Base-by-base conservation (phyloP, 2,329 filamentous ascomycete species). In the Karstenula rhodostoma region DNA sequence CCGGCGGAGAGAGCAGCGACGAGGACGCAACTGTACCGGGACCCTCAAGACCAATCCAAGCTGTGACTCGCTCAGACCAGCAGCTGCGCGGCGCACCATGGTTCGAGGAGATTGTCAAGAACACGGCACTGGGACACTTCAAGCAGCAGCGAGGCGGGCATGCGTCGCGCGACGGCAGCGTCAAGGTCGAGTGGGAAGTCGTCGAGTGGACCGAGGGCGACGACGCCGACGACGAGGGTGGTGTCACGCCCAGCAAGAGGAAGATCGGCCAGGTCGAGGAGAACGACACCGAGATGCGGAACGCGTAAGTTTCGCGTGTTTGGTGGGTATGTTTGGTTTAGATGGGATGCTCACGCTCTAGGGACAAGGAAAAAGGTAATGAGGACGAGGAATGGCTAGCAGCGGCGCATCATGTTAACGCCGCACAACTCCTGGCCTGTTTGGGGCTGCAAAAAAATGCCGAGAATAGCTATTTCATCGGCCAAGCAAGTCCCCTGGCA, bases 81-180 rank as follows among this genome's bases (percentile, higher is more conserved):
- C 67, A 64, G 25, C 57, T 78, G 2, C 77, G 78, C n/a, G 89
- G 90, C 2, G 85, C 94, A 29, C 91, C 93, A 0, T 97, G 93
- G 92, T 94, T 96, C 67, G 92, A 96, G 68, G 86, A 87, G 64
- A 85, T 96, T 83, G 86, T 96, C 2, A 86, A 91, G 70, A 89
- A 92, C 56, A 94, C 91, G 66, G 84, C 83, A 42, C 79, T 96
- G 44, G 91, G 91, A 1, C 87, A 84, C 53, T 83, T 90, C 76
- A 88, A 87, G 73, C 86, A 86, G 67, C 85, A 84, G 71, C 83
- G 82, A 61, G 86, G 87, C 17, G 85, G 85, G 59, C 85, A 87
- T 27, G 79, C 83, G 35, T 89, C 85, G 53, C 79, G 80, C n/a
- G 88, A 92, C 73, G 89, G 89, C 17, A 83, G 81, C 29, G 85